Evolutionary conservation across 2,329 filamentous ascomycete genomes (phyloP), one percentile per base, ranked within the genome.

Genomic region (Colletotrichum sp.): DNA sequence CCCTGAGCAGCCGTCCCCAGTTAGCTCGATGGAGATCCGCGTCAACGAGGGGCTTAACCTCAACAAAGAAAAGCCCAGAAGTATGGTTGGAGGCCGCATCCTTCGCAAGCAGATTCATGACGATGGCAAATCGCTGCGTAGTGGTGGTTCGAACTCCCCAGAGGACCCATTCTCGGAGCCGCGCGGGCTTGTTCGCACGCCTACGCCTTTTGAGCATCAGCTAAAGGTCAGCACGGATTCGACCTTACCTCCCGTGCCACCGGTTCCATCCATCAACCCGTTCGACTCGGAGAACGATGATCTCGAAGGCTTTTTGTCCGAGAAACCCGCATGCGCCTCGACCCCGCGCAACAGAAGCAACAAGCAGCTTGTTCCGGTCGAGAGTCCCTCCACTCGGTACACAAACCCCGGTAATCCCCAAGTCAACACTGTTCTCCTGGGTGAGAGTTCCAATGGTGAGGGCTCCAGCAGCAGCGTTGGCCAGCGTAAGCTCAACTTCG

Each of bases 201-300:
- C 77, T 5, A 82, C 79, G n/a, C 77, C 68, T 8, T 81, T 82
- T 71, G 76, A 81, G 73, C 66, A 76, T 44, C 71, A 60, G 8
- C 60, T 76, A 13, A 76, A 76, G n/a, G 66, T 24, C 34, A 76
- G 75, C 66, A n/a, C 55, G 16, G 75, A 76, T 34, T 73, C 74
- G 13, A 39, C 34, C 13, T 34, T 55, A 48, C 55, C 70, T 24
- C 75, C 75, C 3, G 44, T 52, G n/a, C 44, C 44, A 22, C 60
- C 66, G 6, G 30, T 76, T 24, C 75, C 75, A 15, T 15, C 24
- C 6, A 18, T 59, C 64, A 79, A 79, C 39, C 80, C 75, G 9
- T 86, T 88, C 76, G 81, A 83, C n/a, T 77, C 81, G 7, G 86
- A 88, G 78, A 77, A 86, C 57, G 79, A 80, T 69, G 79, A 86